These are phyloP conservation scores for Chlorociboria aeruginascens DNA, from an alignment of 495 filamentous ascomycete genomes.

Conservation along the genomic window DNA sequence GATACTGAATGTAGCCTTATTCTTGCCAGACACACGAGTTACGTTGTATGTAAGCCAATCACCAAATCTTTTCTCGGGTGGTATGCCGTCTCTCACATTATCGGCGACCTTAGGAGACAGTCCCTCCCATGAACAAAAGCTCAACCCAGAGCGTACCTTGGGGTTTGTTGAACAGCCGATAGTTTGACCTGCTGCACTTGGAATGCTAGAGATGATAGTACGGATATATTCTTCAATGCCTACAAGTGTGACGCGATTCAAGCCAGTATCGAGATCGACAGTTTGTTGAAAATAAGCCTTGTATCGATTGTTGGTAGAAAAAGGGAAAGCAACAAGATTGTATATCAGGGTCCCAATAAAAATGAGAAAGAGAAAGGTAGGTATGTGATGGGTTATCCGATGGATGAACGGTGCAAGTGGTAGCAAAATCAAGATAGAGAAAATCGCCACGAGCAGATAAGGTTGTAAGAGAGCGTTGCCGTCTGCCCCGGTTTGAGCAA, in stretches of 20 bases:
- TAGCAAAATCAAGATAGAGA: constrained; percentile 61
- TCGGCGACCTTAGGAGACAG: constrained; percentile 46
- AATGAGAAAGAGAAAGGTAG: constrained; percentile 60
- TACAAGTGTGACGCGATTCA: constrained; percentile 53
- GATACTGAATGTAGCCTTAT: constrained; percentile 44
- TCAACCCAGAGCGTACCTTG: constrained; percentile 29
- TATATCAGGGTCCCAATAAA: constrained; percentile 72
- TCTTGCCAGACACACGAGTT: constrained; percentile 27
- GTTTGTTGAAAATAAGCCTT: constrained; percentile 82
- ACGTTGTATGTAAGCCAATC: constrained; percentile 55
- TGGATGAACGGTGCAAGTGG: constrained; percentile 79
- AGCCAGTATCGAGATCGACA: constrained; percentile 62
- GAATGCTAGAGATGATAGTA: constrained; percentile 51
- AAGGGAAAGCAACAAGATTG: constrained; percentile 82
- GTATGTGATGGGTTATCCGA: constrained; percentile 72
- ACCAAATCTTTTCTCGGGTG: constrained; percentile 30
- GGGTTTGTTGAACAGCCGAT: constrained; percentile 35
- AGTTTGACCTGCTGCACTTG: constrained; percentile 52
- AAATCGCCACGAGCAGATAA: constrained; percentile 55
- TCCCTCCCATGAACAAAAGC: constrained; percentile 60
- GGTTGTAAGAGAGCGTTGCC: constrained; percentile 53
- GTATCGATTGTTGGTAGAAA: constrained; percentile 62
- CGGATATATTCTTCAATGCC: constrained; percentile 64
- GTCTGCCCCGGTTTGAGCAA: constrained; percentile 73
- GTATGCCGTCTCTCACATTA: constrained; percentile 27